Conservation (phyloP, 176 grass and related monocot genomes). For the Avena sativa region DNA sequence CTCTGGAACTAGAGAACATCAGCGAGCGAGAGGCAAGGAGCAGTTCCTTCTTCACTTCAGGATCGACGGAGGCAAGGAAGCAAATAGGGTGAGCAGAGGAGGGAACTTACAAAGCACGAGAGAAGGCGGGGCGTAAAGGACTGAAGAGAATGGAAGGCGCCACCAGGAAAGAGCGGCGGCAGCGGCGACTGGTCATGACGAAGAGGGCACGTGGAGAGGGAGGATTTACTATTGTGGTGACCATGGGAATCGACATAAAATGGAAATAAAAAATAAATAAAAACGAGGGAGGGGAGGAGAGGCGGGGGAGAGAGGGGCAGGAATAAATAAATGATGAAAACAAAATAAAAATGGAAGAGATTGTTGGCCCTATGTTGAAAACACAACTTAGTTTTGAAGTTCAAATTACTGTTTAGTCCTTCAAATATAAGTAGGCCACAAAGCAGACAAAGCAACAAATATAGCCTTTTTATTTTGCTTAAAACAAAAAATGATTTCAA, state of each 20-base stretch:
- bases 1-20: neutral
- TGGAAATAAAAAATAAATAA: neutral
- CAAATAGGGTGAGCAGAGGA: too few species aligned
- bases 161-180: too few species aligned
- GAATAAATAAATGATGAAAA: neutral
- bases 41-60: neutral
- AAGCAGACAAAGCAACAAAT: neutral
- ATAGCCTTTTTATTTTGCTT: too few species aligned
- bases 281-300: neutral
- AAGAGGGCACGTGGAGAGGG: slow-evolving; percentile 28
- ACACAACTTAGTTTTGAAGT: neutral
- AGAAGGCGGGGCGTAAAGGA: too few species aligned
- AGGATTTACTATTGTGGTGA: slow-evolving; percentile 40
- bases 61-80: too few species aligned
- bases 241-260: slow-evolving; percentile 59
- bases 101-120: too few species aligned
- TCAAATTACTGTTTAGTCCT: slow-evolving; percentile 18
- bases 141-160: too few species aligned
- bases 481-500: too few species aligned
- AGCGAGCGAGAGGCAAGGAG: neutral
- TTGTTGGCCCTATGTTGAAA: slow-evolving; percentile 44
- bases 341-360: slow-evolving; percentile 7
- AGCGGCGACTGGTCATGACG: slow-evolving; percentile 12
- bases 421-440: neutral
- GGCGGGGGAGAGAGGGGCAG: neutral